Evolutionary conservation across 306 rosid species (phyloP), one percentile per base, ranked within the genome.

Genomic region (Malus domestica): DNA sequence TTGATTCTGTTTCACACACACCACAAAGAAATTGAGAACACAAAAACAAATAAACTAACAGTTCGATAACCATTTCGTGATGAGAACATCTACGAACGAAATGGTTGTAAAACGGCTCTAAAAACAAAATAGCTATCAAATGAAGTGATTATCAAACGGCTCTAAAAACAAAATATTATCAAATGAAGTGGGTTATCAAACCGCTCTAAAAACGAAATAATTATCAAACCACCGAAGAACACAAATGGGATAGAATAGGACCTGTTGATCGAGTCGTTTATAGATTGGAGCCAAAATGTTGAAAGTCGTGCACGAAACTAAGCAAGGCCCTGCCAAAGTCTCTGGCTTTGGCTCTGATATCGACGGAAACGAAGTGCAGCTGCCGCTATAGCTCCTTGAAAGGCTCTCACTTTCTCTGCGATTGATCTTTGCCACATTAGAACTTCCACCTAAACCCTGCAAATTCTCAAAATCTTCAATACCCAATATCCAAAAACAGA

Each of bases 181-280:
- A 46, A 13, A 46, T 15, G 15, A 46, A 46, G 18, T 46, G 18
- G 38, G 38, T 35, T 35, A 6, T 35, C 38, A 1, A 35, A 35
- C 38, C 38, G 2, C 54, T 46, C 1, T 15, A 49, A 49, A 49
- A 49, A 49, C 54, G 54, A 49, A 49, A 49, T 49, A 15, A 15
- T 49, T 49, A 49, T 49, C 8, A 49, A 49, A 49, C 6, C 55
- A 49, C 55, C 8, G 20, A 8, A 0, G 75, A 38, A 51, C 25
- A 46, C 59, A 51, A 59, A 29, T 51, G 45, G 52, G 73, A 33
- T 62, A 60, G 49, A 29, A 40, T 54, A n/a, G 35, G 55, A 93
- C 98, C 97, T 88, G 86, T 30, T 84, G 97, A n/a, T 91, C 97
- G 60, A 89, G n/a, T 59, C 98, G 85, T 76, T 93, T 93, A 89